phyloP scores from a whole-genome alignment of 495 filamentous ascomycete species.

The Xylaria palmicola region DNA sequence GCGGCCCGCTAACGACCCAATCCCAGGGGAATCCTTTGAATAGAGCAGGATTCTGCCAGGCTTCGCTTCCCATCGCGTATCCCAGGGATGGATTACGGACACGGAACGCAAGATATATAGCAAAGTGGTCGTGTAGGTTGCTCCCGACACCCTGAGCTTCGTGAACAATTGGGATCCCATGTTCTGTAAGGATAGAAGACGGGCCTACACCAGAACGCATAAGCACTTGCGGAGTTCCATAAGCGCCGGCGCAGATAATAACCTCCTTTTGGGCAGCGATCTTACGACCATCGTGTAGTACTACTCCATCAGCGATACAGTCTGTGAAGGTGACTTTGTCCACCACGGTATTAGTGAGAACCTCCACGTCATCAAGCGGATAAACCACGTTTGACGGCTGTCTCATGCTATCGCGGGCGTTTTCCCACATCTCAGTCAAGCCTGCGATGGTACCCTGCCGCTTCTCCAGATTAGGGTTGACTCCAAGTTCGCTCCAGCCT shows the following conservation, averaged over 20 bases:
- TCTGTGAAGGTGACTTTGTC: constrained; percentile 24
- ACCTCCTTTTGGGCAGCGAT: constrained; percentile 24
- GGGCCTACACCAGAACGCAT: constrained; percentile 22
- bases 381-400: constrained; percentile 37
- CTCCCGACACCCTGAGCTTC: constrained; percentile 18
- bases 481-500: constrained; percentile 27
- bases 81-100: constrained; percentile 35
- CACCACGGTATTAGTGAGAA: constrained; percentile 33
- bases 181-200: constrained; percentile 5
- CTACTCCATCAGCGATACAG: constrained; percentile 28
- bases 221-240: constrained; percentile 20
- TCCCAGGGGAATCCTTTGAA: constrained; percentile 33
- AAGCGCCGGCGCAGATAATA: constrained; percentile 17
- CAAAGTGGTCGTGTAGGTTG: constrained; percentile 23
- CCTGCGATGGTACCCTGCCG: constrained; percentile 32
- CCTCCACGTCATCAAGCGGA: constrained; percentile 24
- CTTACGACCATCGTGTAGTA: constrained; percentile 23
- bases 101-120: constrained; percentile 26
- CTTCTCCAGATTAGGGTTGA: constrained; percentile 22
- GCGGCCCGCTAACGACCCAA: constrained; percentile 26
- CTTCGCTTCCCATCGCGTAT: constrained; percentile 28
- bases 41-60: constrained; percentile 32
- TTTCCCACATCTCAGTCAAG: constrained; percentile 34
- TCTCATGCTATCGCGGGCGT: constrained; percentile 32
- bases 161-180: constrained; percentile 22